Percentiles rank a stretch among this genome's conserved stretches.
Conservation (phyloP, 2,329 filamentous ascomycete genomes). For the Polychaeton citri region DNA sequence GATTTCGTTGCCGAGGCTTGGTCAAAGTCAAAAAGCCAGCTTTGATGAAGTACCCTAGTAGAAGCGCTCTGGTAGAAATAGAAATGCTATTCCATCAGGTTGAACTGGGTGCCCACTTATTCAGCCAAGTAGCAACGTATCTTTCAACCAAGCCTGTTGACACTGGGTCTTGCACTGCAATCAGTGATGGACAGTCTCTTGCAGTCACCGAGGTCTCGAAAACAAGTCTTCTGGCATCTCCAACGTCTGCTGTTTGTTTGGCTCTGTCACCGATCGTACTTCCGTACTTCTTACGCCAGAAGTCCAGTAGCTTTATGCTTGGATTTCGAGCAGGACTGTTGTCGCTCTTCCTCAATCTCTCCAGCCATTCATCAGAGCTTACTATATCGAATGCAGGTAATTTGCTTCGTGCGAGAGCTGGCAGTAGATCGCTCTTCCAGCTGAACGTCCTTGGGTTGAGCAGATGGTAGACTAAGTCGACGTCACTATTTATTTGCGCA, state of each 20-base stretch:
- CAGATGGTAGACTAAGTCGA: constrained; percentile 1
- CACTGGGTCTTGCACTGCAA: constrained; percentile 7
- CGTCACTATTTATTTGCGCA: not conserved
- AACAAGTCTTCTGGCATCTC: too few relatives aligned
- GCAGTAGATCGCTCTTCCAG: constrained; percentile 42
- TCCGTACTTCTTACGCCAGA: constrained; percentile 18
- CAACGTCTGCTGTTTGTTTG: too few relatives aligned
- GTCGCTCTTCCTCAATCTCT: constrained; percentile 10
- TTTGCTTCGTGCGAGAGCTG: constrained; percentile 25
- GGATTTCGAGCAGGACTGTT: constrained; percentile 17
- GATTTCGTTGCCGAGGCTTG: constrained; percentile 18
- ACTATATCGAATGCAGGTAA: constrained; percentile 12
- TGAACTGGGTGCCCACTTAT: constrained; percentile 7
- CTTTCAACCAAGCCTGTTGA: constrained; percentile 10
- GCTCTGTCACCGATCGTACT: constrained; percentile 4
- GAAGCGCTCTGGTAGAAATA: too few relatives aligned
- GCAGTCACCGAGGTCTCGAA: too few relatives aligned
- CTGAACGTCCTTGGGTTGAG: constrained; percentile 23
- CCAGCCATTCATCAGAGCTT: constrained; percentile 11
- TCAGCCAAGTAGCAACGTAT: constrained; percentile 11
- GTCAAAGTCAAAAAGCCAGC: constrained; percentile 6
- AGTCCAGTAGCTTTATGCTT: constrained; percentile 19
- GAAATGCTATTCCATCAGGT: not conserved
- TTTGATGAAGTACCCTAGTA: too few relatives aligned
- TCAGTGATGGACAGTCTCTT: constrained; percentile 6